Evolutionary conservation across 164 flowering plant genomes (phyloP).

Genomic region (Nymphaea colorata): DNA sequence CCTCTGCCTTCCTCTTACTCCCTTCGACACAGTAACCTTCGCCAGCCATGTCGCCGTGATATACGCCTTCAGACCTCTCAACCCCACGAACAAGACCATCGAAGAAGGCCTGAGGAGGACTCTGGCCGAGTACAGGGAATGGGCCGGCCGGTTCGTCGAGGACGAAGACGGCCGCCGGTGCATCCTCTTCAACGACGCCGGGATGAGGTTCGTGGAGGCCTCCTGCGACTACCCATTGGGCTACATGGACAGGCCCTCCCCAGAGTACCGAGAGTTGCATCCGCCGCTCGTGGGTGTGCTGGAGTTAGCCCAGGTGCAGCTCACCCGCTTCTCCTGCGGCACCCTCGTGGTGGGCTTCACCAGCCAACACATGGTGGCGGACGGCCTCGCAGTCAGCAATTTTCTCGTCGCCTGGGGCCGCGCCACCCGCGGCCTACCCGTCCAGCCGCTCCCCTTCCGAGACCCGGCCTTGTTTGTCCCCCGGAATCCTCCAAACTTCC

Average conservation of each 20-base stretch:
- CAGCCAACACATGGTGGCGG: conserved; percentile 7
- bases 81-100: conserved; percentile 4
- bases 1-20: conserved; percentile 6
- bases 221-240: neutral
- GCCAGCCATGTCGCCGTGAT: conserved; percentile 4
- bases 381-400: conserved; percentile 10
- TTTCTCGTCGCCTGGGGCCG: conserved; percentile 10
- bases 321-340: conserved; percentile 11
- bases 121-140: conserved; percentile 6
- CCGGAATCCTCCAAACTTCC: conserved; percentile 5
- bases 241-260: conserved; percentile 3
- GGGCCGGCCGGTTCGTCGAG: conserved; percentile 1
- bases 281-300: conserved; percentile 3
- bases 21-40: conserved; percentile 8
- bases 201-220: conserved; percentile 5
- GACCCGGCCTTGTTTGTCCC: conserved; percentile 5
- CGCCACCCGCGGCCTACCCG: conserved; percentile 3
- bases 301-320: conserved; percentile 11
- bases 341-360: conserved; percentile 10
- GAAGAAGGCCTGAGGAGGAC: conserved; percentile 6
- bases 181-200: conserved; percentile 4
- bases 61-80: conserved; percentile 8
- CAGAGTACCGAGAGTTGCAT: conserved; percentile 1
- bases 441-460: neutral
- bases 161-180: neutral